Evolutionary conservation across 2,329 filamentous ascomycete species (phyloP), one percentile per base, ranked within the genome.

Genomic region (Talaromyces funiculosus): DNA sequence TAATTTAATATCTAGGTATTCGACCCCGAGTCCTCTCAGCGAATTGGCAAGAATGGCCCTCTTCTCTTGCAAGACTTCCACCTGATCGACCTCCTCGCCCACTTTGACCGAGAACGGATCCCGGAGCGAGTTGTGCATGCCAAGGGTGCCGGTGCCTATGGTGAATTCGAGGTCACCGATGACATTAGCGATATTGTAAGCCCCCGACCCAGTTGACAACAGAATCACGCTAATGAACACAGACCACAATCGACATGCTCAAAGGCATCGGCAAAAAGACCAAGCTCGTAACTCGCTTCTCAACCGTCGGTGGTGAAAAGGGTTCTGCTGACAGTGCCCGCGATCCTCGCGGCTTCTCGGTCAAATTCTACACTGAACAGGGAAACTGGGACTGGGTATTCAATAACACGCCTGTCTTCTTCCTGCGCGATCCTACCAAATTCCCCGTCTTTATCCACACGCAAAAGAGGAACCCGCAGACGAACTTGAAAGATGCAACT

Each of bases 381-480:
- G 87, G 87, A n/a, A 90, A 90, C 66, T 88, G 84, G 82, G 87
- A 90, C 68, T 80, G 86, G 72, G 87, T 90, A 16, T 84, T 83
- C 63, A 90, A 89, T 77, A 90, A 90, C 70, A 89, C 86, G 0
- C 88, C 88, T 0, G 84, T 90, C 2, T 91, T 90, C 79, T 90
- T 91, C 74, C 69, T 90, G n/a, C 80, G 88, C 57, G 88, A 90
- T 64, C 86, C 88, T 0, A 81, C 85, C 64, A 90, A 90, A 72
- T 90, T 89, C 69, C 87, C 88, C 24, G 78, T 86, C 68, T 87
- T 90, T 68, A 90, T 90, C 57, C 87, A 90, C 70, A 89, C 87
- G 0, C 88, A 90, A 71, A 90, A 90, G 79, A 80, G 87, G n/a
- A 79, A 90, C 67, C 88, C 87, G 0, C 81, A 85, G 65, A 90